Conservation (phyloP, 1,284 basidiomycete genomes). For the Cryptococcus sp. region DNA sequence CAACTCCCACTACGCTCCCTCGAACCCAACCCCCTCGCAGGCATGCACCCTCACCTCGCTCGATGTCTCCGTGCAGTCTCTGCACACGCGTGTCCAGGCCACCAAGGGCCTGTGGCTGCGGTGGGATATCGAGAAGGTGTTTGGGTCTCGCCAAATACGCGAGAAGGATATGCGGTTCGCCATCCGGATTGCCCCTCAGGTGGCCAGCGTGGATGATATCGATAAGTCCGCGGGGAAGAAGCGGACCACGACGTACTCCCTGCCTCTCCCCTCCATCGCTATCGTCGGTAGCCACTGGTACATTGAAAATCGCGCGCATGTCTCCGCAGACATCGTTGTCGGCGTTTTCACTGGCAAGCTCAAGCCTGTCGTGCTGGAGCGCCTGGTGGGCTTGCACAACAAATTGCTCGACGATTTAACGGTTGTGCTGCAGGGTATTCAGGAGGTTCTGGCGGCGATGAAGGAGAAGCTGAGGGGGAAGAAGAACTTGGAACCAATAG, state of each 20-base stretch:
- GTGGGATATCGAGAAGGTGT: conserved; percentile 41
- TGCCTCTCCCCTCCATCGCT: conserved; percentile 27
- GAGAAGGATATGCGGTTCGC: conserved; percentile 28
- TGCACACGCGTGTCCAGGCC: conserved; percentile 30
- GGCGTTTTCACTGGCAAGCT: conserved; percentile 46
- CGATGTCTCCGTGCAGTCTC: conserved; percentile 28
- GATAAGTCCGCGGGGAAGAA: conserved; percentile 13
- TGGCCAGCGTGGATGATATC: conserved; percentile 37
- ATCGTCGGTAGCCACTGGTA: conserved; percentile 18
- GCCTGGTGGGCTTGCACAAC: conserved; percentile 43
- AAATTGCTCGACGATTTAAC: conserved; percentile 36
- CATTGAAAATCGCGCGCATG: conserved; percentile 1
- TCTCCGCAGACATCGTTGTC: conserved; percentile 34
- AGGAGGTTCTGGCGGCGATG: conserved; percentile 14
- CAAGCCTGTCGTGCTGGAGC: conserved; percentile 45
- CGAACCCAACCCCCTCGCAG: background rate
- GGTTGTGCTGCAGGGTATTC: conserved; percentile 30
- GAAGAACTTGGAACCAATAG: background rate
- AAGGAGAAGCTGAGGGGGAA: background rate
- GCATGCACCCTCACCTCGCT: conserved; percentile 7
- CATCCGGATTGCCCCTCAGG: conserved; percentile 32
- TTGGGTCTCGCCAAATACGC: conserved; percentile 14
- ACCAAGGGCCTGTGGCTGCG: conserved; percentile 41
- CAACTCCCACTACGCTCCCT: background rate
- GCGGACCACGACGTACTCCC: conserved; percentile 23